Conservation (phyloP, 2,329 filamentous ascomycete species). For the Thelonectria discophora region DNA sequence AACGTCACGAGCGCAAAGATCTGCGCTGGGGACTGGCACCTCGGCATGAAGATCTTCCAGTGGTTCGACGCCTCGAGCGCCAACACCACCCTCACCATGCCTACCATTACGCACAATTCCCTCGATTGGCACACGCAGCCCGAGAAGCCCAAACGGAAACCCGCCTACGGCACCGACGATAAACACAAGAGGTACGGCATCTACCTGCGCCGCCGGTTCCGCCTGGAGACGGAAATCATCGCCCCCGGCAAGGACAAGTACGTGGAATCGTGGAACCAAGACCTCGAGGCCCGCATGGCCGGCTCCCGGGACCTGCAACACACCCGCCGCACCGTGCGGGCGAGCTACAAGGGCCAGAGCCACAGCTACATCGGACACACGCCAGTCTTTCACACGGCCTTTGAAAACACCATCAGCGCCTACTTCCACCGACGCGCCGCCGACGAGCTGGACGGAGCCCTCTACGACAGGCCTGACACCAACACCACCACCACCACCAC, state of each 20-base stretch:
- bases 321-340: not conserved
- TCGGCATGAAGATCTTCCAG: conserved; percentile 1
- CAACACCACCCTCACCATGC: not conserved
- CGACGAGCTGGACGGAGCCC: not conserved
- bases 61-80: conserved; percentile 6
- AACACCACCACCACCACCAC: not conserved
- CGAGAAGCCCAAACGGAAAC: not conserved
- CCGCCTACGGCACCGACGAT: not conserved
- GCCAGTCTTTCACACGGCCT: not conserved
- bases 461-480: too few species aligned
- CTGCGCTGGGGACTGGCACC: conserved; percentile 1
- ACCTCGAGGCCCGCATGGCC: not conserved
- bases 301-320: not conserved
- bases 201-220: not conserved
- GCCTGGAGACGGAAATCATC: not conserved
- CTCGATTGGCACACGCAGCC: not conserved
- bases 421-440: not conserved
- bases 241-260: not conserved
- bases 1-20: not conserved
- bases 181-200: not conserved
- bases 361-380: not conserved
- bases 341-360: conserved; percentile 1
- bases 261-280: conserved; percentile 3
- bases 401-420: conserved; percentile 6
- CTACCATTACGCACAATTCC: not conserved